Percentiles rank a stretch among this genome's conserved stretches.
These are phyloP conservation scores for Zalaria obscura DNA, from an alignment of 2,329 filamentous ascomycete genomes.

Conservation along the genomic window DNA sequence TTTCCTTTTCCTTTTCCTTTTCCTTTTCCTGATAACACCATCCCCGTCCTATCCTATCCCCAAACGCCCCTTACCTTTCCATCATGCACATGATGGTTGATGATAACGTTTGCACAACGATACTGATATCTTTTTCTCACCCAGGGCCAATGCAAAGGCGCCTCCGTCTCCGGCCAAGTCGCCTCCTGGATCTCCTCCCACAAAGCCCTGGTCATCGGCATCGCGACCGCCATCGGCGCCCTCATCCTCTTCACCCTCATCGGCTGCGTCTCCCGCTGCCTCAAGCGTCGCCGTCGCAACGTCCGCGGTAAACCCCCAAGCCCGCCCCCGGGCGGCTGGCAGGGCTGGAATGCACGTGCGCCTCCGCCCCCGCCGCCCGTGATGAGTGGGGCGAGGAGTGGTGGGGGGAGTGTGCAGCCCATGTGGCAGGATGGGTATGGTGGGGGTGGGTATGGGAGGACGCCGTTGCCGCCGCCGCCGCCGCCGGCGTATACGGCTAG, in stretches of 20 bases:
- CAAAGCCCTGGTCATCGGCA: slow-evolving; percentile 68
- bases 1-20: neutral
- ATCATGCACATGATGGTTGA: no score
- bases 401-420: neutral
- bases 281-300: slow-evolving; percentile 10
- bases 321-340: slow-evolving; percentile 14
- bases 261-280: slow-evolving; percentile 47
- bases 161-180: slow-evolving; percentile 56
- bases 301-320: neutral
- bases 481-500: slow-evolving; percentile 3
- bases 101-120: no score
- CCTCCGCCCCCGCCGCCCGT: slow-evolving; percentile 2
- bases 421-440: slow-evolving; percentile 1
- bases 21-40: neutral
- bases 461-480: slow-evolving; percentile 1
- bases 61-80: slow-evolving; percentile 5
- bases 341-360: slow-evolving; percentile 14
- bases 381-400: neutral
- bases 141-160: slow-evolving; percentile 59
- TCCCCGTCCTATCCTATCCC: neutral
- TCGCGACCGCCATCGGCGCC: slow-evolving; percentile 57
- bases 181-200: slow-evolving; percentile 62
- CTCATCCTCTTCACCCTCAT: slow-evolving; percentile 56
- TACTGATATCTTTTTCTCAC: neutral
- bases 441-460: slow-evolving; percentile 1